Base-by-base conservation (phyloP, 306 rosid species). In the Quercus dentata region DNA sequence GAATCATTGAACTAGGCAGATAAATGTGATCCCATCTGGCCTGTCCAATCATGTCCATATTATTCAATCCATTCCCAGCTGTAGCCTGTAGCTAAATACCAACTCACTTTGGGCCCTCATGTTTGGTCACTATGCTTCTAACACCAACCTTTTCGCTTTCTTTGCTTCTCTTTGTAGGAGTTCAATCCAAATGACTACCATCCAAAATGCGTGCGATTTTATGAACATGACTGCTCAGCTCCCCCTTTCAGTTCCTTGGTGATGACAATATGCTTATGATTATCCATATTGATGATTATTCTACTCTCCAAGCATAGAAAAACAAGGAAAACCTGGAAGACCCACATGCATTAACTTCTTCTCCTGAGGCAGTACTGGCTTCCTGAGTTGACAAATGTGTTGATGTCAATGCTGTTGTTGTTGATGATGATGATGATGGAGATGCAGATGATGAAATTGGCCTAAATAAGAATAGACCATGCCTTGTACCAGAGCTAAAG, bases 271-370 rank as follows among this genome's bases (percentile, higher is more conserved):
- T 15, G 1, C 31, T 20, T 15, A 27, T 58, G 25, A 41, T 41
- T 10, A 20, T 14, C 11, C 14, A 21, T 58, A 11, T 21, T 63
- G 69, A 27, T 63, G 69, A 28, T 81, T 76, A 89, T 80, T 89
- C 92, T 6, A 84, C 84, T 81, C 87, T 94, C 99, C 97, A 94
- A 76, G 97, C 97, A 83, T 92, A 91, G n/a, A 94, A 81, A 75
- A 92, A 85, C 84, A 92, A 86, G 69, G 90, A 87, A 86, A 86
- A 92, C 64, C 83, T 83, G 23, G 92, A 87, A 44, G 89, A 82
- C 41, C 83, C 94, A 69, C 78, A 80, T 3, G 69, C 80, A 30
- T 27, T 41, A 35, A 35, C 77, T 18, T 86, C 83, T 56, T 81
- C 86, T 10, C 69, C 62, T 71, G 79, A 81, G 20, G 84, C 85